Evolutionary conservation across 2,329 filamentous ascomycete genomes (phyloP), one percentile per base, ranked within the genome.

Genomic region (Monilinia fructigena): DNA sequence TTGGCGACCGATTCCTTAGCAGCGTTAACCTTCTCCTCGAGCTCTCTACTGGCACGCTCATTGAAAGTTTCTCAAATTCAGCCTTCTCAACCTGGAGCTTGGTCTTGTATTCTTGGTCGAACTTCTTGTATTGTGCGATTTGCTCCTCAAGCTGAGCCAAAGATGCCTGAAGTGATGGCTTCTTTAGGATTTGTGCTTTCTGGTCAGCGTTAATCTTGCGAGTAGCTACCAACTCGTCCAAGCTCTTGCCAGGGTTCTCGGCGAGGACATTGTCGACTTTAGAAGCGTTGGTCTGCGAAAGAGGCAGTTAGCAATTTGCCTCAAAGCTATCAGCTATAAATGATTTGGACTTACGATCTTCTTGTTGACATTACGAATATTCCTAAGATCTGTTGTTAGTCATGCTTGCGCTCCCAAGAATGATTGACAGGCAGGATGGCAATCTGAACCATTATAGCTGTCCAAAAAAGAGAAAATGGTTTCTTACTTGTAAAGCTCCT

Each of bases 281-380:
- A 73, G 86, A 84, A 71, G 88, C 88, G 77, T 89, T 88, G 76
- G 84, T 82, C 89, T 92, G 68, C 28, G 23, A 65, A 63, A 11
- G n/a, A 38, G 54, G 38, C 10, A 40, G 60, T 75, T 70, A 75
- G 71, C 31, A 63, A 56, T 63, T 50, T 48, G 55, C 52, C 20
- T 35, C 47, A 38, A 47, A 28, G 31, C 12, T 2, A 48, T 54
- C 18, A 31, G 28, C 14, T 10, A 35, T 4, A 55, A 16, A 47
- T 38, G 7, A 11, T 58, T 20, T 31, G 45, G 31, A 82, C 90
- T 81, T 80, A 96, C 92, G 75, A 98, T 88, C 81, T 97, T 97
- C 86, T 97, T 98, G 82, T 88, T 90, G 75, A 95, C 82, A 79
- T 95, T 96, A 76, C 94, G 93, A 74, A 97, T 91, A 79, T 87